phyloP scores from a whole-genome alignment of 768 basidiomycete genomes.

The Macrocybe gigantea region DNA sequence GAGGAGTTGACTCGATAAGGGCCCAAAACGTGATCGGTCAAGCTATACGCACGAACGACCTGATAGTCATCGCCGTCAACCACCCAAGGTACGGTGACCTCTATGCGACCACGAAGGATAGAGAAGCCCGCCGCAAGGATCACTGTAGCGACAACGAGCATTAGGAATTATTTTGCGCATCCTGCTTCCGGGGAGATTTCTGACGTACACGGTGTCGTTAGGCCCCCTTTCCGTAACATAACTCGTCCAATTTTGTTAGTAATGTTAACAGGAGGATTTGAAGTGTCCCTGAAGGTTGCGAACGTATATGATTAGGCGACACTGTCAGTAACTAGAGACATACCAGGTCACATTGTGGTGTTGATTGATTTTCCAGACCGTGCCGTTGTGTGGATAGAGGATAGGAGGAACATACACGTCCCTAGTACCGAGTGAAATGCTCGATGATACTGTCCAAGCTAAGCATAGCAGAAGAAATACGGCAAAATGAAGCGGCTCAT shows the following conservation, averaged over 20 bases:
- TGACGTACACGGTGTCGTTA: constrained; percentile 18
- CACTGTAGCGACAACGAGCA: constrained; percentile 5
- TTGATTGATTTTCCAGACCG: constrained; percentile 30
- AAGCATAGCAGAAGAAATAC: background rate
- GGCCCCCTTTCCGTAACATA: constrained; percentile 21
- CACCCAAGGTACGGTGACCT: constrained; percentile 20
- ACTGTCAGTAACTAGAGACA: constrained; percentile 9
- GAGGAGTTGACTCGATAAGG: background rate
- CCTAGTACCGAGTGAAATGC: constrained; percentile 13
- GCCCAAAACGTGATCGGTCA: background rate
- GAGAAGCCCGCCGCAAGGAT: constrained; percentile 17
- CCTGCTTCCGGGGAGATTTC: background rate
- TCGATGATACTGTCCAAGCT: no score
- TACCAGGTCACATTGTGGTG: constrained; percentile 35
- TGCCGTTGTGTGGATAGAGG: constrained; percentile 20
- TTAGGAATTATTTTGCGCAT: background rate
- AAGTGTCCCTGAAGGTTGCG: constrained; percentile 17
- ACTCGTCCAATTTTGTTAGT: constrained; percentile 31
- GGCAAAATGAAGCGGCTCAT: background rate
- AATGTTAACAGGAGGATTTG: constrained; percentile 26
- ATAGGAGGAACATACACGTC: constrained; percentile 37
- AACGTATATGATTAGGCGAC: constrained; percentile 4
- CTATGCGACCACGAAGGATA: constrained; percentile 18
- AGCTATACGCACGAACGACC: constrained; percentile 17
- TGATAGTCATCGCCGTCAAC: constrained; percentile 15